These are phyloP conservation scores for Zarea fungicola DNA, from an alignment of 2,329 filamentous ascomycete genomes.

Conservation along the genomic window DNA sequence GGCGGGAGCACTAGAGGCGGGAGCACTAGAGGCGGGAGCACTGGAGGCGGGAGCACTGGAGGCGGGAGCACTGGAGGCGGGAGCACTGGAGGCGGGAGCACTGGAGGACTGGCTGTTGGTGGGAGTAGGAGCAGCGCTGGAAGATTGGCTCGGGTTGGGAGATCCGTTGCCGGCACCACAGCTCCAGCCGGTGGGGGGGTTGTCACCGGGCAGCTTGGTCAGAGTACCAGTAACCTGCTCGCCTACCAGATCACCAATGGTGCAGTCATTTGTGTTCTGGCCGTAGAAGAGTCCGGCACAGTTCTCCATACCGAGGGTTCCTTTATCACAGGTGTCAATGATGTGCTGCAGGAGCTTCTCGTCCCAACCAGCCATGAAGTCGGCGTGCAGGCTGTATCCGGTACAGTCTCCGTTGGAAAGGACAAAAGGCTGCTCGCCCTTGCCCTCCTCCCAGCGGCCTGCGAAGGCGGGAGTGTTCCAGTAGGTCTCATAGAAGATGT, in stretches of 20 bases:
- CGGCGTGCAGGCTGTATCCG: constrained; percentile 64
- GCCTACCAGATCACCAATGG: constrained; percentile 41
- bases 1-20: not conserved
- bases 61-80: not conserved
- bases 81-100: not conserved
- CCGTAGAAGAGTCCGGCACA: constrained; percentile 55
- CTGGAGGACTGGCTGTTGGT: not conserved
- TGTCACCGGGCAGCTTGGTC: constrained; percentile 48
- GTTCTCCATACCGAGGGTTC: constrained; percentile 54
- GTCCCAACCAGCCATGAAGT: constrained; percentile 73
- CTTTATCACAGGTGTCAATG: constrained; percentile 60
- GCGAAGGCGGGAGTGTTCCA: constrained; percentile 52
- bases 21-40: not conserved
- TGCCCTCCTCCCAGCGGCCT: constrained; percentile 48
- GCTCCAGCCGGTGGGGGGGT: constrained; percentile 48
- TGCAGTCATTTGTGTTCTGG: constrained; percentile 48
- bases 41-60: not conserved
- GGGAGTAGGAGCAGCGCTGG: not conserved
- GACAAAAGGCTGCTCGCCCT: constrained; percentile 59
- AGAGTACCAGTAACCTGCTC: constrained; percentile 42
- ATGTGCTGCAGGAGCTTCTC: constrained; percentile 58
- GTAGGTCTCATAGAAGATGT: constrained; percentile 56
- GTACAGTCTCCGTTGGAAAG: constrained; percentile 65
- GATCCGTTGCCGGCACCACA: constrained; percentile 28
- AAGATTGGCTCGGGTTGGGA: not conserved